Base-by-base conservation (phyloP, 306 rosid species). In the Inga laurina region DNA sequence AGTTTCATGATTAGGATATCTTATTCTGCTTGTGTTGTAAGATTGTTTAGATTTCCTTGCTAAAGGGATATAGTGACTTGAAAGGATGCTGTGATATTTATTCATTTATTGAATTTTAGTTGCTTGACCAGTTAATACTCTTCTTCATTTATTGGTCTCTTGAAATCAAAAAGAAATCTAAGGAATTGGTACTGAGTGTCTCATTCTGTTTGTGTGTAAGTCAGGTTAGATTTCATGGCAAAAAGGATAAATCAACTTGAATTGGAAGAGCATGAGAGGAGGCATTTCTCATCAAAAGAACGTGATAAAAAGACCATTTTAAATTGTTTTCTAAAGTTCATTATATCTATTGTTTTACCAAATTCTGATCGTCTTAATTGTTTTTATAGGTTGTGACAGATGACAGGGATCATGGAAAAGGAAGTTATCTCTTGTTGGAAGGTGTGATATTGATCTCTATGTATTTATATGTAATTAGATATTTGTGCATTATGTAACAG, bases 231-330 rank as follows among this genome's bases (percentile, higher is more conserved):
- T 22, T 22, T 56, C 22, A 11, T 57, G 4, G 68, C 10, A 16
- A 21, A 22, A 22, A 15, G 39, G 18, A 27, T 21, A n/a, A 19
- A 51, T 22, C 8, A 9, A 39, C 19, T 19, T 75, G 67, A 96
- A 86, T 79, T 96, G 62, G 99, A 93, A 81, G 99, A 96, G 11
- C 93, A 94, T 76, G 99, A 96, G 74, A 81, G 97, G 80, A 93
- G 96, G 74, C 99, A 96, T 85, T 93, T 92, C 90, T 91, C 97
- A 76, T 92, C 99, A 3, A 96, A 93, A 90, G 90, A 88, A 37
- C 27, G 27, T 80, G 97, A 98, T 96, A 87, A 77, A 67, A 57
- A 12, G 59, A 19, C 30, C 30, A 27, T 9, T 39, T 81, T 64
- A 18, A 76, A 37, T 56, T 41, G 44, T 70, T 59, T 61, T 79